Conservation (phyloP, 345 rosid species). For the Lumnitzera racemosa region DNA sequence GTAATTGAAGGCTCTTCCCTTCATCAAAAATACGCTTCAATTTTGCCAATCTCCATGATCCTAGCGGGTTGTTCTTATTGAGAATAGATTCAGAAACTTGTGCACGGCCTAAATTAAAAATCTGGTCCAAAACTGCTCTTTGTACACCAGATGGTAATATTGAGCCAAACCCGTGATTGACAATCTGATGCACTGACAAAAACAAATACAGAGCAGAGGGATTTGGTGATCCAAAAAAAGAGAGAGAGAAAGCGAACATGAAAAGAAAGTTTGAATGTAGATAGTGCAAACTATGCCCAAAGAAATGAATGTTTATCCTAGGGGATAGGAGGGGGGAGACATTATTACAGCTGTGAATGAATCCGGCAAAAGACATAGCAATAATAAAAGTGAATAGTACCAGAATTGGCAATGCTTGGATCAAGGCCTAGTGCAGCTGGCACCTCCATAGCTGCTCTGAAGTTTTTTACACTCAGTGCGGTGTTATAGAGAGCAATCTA, state of each 20-base stretch:
- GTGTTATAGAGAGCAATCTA: conserved; percentile 81
- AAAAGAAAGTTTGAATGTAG: not conserved
- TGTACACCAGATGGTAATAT: conserved; percentile 70
- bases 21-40: conserved; percentile 63
- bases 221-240: not conserved
- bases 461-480: conserved; percentile 78
- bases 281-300: not conserved
- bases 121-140: conserved; percentile 61
- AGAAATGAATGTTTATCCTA: not conserved
- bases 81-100: conserved; percentile 72
- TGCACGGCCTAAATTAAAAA: conserved; percentile 76
- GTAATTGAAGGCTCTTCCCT: conserved; percentile 93
- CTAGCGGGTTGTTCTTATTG: conserved; percentile 73
- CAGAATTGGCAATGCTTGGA: conserved; percentile 74
- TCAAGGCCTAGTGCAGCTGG: conserved; percentile 85
- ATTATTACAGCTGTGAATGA: not conserved
- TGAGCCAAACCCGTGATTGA: conserved; percentile 45
- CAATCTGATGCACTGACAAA: conserved; percentile 54
- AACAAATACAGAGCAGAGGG: conserved; percentile 10
- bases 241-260: not conserved
- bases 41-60: conserved; percentile 64
- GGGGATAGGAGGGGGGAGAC: not conserved
- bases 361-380: not conserved
- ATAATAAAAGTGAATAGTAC: conserved; percentile 19
- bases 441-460: conserved; percentile 85